phyloP scores from a whole-genome alignment of 495 filamentous ascomycete species.

The Talaromyces proteolyticus region DNA sequence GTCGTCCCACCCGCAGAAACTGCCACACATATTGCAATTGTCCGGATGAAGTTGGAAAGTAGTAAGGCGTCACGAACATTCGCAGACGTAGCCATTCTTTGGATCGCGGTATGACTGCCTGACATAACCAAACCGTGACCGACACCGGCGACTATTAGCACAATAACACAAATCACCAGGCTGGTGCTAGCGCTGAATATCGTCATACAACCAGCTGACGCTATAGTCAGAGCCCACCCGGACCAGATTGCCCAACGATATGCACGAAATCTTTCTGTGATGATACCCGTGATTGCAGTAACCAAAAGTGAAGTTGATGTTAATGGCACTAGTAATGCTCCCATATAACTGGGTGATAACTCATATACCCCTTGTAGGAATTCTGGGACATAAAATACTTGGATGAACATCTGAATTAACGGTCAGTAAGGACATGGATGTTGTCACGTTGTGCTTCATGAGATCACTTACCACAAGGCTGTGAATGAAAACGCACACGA shows the following conservation, averaged over 20 bases:
- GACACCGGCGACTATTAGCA: not conserved
- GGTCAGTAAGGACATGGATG: slow-evolving; percentile 9
- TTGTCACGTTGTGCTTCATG: not conserved
- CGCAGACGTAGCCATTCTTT: not conserved
- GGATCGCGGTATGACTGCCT: not conserved
- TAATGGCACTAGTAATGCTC: slow-evolving; percentile 47
- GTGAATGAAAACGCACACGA: slow-evolving; percentile 44
- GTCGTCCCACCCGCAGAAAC: not conserved
- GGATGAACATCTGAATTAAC: not conserved
- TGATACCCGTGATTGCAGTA: slow-evolving; percentile 38
- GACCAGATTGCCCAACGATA: slow-evolving; percentile 50
- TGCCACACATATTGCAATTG: not conserved
- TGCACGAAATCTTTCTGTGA: slow-evolving; percentile 38
- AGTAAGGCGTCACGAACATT: not conserved
- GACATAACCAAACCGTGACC: not conserved
- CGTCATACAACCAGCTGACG: not conserved
- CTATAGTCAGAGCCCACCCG: slow-evolving; percentile 42
- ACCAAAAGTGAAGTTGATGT: slow-evolving; percentile 38
- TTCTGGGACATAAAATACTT: not conserved
- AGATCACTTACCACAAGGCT: slow-evolving; percentile 24
- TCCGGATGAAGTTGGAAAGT: slow-evolving; percentile 2
- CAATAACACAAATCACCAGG: not conserved
- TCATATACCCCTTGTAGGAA: slow-evolving; percentile 18
- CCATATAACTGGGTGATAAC: slow-evolving; percentile 35
- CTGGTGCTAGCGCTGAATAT: not conserved